Percentiles rank a stretch among this genome's conserved stretches.
phyloP scores from a whole-genome alignment of 2,329 filamentous ascomycete genomes.

The Penicillium expansum region DNA sequence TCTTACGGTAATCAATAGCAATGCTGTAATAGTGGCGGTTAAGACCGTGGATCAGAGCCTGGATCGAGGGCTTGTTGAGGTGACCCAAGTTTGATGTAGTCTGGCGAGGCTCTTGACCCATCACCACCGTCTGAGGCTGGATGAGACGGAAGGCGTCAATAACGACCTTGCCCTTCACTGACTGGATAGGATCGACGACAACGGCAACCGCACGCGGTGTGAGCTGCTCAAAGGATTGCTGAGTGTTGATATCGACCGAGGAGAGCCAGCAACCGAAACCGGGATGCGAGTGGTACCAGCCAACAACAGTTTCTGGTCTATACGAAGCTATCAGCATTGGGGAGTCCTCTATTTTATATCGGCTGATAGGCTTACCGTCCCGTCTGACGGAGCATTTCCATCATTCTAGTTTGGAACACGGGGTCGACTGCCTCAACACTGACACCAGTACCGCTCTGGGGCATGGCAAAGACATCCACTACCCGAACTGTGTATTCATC shows the following conservation, averaged over 20 bases:
- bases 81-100: slow-evolving; percentile 97
- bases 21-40: slow-evolving; percentile 99
- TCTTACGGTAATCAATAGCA: slow-evolving; percentile 97
- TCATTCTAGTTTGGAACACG: slow-evolving; percentile 99
- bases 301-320: slow-evolving; percentile 93
- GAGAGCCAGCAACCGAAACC: slow-evolving; percentile 99
- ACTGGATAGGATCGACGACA: slow-evolving; percentile 97
- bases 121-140: slow-evolving; percentile 95
- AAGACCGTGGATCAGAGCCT: slow-evolving; percentile 94
- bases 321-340: slow-evolving; percentile 7
- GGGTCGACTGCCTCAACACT: slow-evolving; percentile 98
- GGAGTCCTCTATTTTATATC: neutral
- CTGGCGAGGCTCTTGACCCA: slow-evolving; percentile 95
- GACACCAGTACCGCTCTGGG: slow-evolving; percentile 95
- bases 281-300: slow-evolving; percentile 99
- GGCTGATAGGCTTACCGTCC: slow-evolving; percentile 64
- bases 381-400: slow-evolving; percentile 98
- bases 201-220: slow-evolving; percentile 95
- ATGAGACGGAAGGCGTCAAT: slow-evolving; percentile 99
- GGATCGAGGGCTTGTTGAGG: slow-evolving; percentile 99
- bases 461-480: slow-evolving; percentile 99
- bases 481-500: slow-evolving; percentile 98
- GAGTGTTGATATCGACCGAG: slow-evolving; percentile 98
- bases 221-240: slow-evolving; percentile 99
- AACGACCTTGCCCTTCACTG: slow-evolving; percentile 98